These are phyloP conservation scores for Cordyceps cateniannulata DNA, from an alignment of 2,329 filamentous ascomycete genomes.

Conservation along the genomic window DNA sequence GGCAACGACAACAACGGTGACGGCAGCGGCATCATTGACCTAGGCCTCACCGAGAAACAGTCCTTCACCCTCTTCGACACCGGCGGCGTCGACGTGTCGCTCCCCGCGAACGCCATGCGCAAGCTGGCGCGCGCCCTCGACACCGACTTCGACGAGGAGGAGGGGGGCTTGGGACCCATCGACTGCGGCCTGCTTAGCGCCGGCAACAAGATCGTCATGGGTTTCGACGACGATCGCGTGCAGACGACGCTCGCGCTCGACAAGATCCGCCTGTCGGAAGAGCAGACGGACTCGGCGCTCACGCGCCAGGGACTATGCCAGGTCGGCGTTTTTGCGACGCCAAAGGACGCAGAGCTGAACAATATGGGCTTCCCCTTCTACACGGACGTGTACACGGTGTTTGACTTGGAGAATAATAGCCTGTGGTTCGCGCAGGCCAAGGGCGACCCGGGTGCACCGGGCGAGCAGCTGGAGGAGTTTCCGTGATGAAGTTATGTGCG, in stretches of 20 bases:
- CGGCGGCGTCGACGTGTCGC: background rate
- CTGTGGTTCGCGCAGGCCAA: slow-evolving; percentile 10
- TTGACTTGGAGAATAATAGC: slow-evolving; percentile 7
- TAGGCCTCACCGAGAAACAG: background rate
- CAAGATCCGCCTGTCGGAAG: background rate
- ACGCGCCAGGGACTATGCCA: background rate
- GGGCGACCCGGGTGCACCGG: background rate
- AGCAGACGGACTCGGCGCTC: background rate
- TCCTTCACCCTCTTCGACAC: background rate
- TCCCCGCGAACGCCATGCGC: background rate
- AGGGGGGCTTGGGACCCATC: background rate
- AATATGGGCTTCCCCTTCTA: background rate
- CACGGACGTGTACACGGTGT: slow-evolving; percentile 5
- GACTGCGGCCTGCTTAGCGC: slow-evolving; percentile 1
- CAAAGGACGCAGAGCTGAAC: background rate
- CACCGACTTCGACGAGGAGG: background rate
- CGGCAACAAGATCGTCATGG: slow-evolving; percentile 5
- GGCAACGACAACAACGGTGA: background rate
- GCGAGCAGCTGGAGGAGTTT: slow-evolving; percentile 6
- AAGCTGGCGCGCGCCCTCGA: background rate
- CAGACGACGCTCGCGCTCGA: background rate
- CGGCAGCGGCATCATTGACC: background rate
- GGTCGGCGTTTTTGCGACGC: background rate
- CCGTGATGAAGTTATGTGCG: no score
- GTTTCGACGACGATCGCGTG: background rate